Conservation (phyloP, 1,284 basidiomycete species). For the Neotropicomus parvogracilis region DNA sequence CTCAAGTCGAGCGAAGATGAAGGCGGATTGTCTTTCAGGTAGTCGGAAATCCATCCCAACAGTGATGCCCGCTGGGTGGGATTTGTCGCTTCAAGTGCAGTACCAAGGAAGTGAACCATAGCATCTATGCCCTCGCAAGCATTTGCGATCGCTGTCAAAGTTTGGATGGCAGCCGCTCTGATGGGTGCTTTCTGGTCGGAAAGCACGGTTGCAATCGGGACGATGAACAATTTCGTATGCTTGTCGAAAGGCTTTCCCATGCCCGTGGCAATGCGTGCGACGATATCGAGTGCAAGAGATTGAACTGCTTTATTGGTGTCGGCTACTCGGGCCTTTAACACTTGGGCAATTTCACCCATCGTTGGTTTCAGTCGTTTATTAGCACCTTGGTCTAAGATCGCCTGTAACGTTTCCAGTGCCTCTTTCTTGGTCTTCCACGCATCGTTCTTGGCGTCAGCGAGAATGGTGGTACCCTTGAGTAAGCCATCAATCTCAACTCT, state of each 20-base stretch:
- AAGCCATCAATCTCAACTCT: slow-evolving; percentile 91
- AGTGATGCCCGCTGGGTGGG: slow-evolving; percentile 85
- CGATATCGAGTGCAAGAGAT: slow-evolving; percentile 84
- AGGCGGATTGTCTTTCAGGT: slow-evolving; percentile 68
- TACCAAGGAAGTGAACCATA: slow-evolving; percentile 75
- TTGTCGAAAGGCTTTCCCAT: slow-evolving; percentile 98
- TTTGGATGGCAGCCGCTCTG: slow-evolving; percentile 73
- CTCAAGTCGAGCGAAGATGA: slow-evolving; percentile 67
- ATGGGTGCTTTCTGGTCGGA: slow-evolving; percentile 93
- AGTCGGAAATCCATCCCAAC: slow-evolving; percentile 81
- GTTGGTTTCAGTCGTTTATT: slow-evolving; percentile 90
- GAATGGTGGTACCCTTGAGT: slow-evolving; percentile 79
- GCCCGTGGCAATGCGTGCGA: slow-evolving; percentile 84
- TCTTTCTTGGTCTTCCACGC: slow-evolving; percentile 98
- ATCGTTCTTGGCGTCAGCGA: slow-evolving; percentile 83
- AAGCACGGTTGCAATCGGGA: slow-evolving; percentile 80
- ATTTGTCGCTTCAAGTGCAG: slow-evolving; percentile 83
- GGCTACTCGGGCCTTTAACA: slow-evolving; percentile 84
- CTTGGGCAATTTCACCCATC: slow-evolving; percentile 89
- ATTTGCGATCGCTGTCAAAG: slow-evolving; percentile 80
- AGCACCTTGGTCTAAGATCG: slow-evolving; percentile 81
- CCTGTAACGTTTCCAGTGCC: slow-evolving; percentile 83
- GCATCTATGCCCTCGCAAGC: slow-evolving; percentile 83
- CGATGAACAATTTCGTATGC: slow-evolving; percentile 72
- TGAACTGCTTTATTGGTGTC: slow-evolving; percentile 97